Evolutionary conservation across 768 basidiomycete species (phyloP), one percentile per base, ranked within the genome.

Genomic region (Naganishia vaughanmartiniae): DNA sequence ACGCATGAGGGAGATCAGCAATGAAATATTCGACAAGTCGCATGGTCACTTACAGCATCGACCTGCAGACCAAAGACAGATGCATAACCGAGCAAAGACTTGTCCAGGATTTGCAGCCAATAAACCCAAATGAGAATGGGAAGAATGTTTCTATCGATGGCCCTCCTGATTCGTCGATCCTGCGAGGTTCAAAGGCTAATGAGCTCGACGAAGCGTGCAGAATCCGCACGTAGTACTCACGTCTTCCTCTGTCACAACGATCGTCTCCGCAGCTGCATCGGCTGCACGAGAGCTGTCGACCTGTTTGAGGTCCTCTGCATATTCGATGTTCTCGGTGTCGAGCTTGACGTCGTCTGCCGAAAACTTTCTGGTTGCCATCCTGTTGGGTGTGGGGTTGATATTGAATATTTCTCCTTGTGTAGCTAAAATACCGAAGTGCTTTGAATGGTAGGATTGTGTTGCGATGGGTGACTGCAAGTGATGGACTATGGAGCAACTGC

Each of bases 101-200:
- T 77, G 73, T 79, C 80, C 67, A 75, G 71, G 66, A 79, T 79
- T 72, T 81, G 81, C 9, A 82, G 68, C 74, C 80, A 79, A 71
- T 81, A 82, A 7, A 81, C 75, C 78, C 77, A 79, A 48, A 73
- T 67, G 26, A 79, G 69, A 51, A 77, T 39, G 36, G 73, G 31
- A 14, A 79, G 77, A 60, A 80, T 73, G 56, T 68, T 45, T 39
- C 57, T 65, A 58, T 80, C 79, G 3, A 75, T 80, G 5, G 60
- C 60, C 15, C 30, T 63, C 42, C 60, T 31, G 60, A 63, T 58
- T 17, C 68, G 57, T 34, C 58, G 56, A 33, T 69, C 68, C 68
- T 69, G 54, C n/a, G 21, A 34, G 15, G 19, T 1, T 15, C 2
- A 55, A 24, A 17, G 31, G 51, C 10, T 34, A 30, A 53, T 53